Base-by-base conservation (phyloP, 2,329 filamentous ascomycete genomes). In the Fusarium luffae region DNA sequence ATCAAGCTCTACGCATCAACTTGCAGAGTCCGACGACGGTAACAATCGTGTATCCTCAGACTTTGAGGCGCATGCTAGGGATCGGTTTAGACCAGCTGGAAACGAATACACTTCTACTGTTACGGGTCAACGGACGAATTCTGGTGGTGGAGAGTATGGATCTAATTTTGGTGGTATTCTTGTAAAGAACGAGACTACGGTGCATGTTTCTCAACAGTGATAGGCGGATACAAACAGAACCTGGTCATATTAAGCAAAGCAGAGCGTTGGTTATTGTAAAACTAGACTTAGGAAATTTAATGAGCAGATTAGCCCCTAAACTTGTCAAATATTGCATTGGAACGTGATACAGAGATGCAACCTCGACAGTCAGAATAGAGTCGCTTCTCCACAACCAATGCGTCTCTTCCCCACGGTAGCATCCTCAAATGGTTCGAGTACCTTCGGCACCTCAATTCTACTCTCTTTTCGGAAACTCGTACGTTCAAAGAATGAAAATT, bases 141-240 rank as follows among this genome's bases (percentile, higher is more conserved):
- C 40, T 7, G 40, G 47, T 5, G 40, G 47, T 5, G 60, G 60
- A 27, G 47, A 66, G 0, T 58, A 54, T 1, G 27, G 49, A 3
- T 14, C 61, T 3, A 49, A 27, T 19, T 59, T 68, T 46, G 66
- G 59, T 8, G 73, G 73, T 0, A 75, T 75, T 32, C 58, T 72
- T 27, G 73, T 75, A 7, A 75, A 71, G 55, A 75, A 74, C 18
- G 71, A 75, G 48, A 75, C 71, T 3, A 62, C 54, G 2, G 61
- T 74, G 12, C 62, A 61, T 1, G 37, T 59, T 55, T 46, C 62
- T 2, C 41, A 50, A n/a, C 63, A 66, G 2, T 66, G 30, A 23
- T 25, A 40, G 6, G 5, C 9, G 10, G 16, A 23, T 14, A 19
- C 19, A 7, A 34, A 19, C 47, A 37, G 18, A 7, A 21, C 12